Percentiles rank a stretch among this genome's conserved stretches.
Evolutionary conservation across 164 flowering plant species (phyloP).

Genomic region (Vitis riparia): DNA sequence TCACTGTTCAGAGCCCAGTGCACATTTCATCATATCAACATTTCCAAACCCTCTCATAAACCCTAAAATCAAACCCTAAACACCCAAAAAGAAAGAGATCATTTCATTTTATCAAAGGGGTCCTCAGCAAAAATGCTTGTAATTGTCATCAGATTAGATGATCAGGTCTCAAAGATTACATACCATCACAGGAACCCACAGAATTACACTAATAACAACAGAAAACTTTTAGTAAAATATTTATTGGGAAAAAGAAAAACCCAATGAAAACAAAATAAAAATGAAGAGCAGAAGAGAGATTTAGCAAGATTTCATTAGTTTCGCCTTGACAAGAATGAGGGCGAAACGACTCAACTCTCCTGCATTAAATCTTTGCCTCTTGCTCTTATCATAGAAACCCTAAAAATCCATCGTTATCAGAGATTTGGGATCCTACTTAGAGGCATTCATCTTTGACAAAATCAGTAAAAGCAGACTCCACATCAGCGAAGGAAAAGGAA

Average conservation of each 20-base stretch:
- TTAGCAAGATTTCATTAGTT: slow-evolving; percentile 36
- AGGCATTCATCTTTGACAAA: slow-evolving; percentile 5
- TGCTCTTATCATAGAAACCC: background rate
- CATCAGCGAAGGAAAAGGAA: background rate
- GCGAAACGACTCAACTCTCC: slow-evolving; percentile 51
- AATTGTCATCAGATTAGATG: slow-evolving; percentile 42
- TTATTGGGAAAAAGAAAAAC: background rate
- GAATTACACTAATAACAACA: background rate
- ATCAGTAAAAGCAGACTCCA: background rate
- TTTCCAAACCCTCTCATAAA: background rate
- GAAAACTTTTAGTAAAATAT: background rate
- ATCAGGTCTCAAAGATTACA: slow-evolving; percentile 79
- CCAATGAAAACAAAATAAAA: background rate
- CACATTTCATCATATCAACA: slow-evolving; percentile 36
- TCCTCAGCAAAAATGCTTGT: slow-evolving; percentile 55
- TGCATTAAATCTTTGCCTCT: slow-evolving; percentile 27
- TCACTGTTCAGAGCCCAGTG: slow-evolving; percentile 70
- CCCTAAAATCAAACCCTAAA: background rate
- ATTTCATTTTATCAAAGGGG: background rate
- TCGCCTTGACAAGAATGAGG: slow-evolving; percentile 23
- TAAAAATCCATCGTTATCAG: background rate
- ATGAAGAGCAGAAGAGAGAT: slow-evolving; percentile 1
- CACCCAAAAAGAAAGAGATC: background rate
- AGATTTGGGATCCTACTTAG: slow-evolving; percentile 16
- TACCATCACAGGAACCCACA: slow-evolving; percentile 59